Evolutionary conservation across 208 protist genomes (phyloP), one percentile per base, ranked within the genome.

Genomic region (Leishmania gerbilli): DNA sequence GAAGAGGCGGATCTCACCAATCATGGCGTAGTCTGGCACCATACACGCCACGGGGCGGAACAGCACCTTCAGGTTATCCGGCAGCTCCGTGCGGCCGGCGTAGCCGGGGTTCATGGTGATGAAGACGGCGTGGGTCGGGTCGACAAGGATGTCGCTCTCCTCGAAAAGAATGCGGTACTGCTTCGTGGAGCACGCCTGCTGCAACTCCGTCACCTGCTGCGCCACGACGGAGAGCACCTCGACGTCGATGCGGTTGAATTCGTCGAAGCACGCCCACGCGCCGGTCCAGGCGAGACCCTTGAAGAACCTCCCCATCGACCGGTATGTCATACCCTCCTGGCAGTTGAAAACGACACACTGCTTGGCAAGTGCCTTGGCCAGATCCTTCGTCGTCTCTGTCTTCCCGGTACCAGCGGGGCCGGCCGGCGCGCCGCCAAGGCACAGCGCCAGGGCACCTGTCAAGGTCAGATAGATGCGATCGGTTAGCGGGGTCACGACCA

Each of bases 61-160:
- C 24, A 99, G 93, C 80, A 98, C 95, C 83, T 99, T 99, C 55
- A 99, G 89, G 92, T 99, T 99, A 87, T 99, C 99, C n/a, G 99
- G 98, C 49, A 99, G 88, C 90, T 99, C 99, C 27, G 98, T 99
- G 80, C 99, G 92, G 40, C 98, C 98, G n/a, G 99, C 99, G 89
- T 99, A 99, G 72, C 99, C 99, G 13, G 99, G 99, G 90, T 99
- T 99, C 99, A 99, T 99, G 11, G 98, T 99, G 80, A 99, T 99
- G 89, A 99, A 99, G 58, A 99, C 89, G 58, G 98, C 98, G 89
- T 98, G 96, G 13, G 98, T 98, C 3, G 95, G 97, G 83, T 99
- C 95, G 21, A 99, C 96, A 68, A 97, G 88, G 64, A 99, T 91
- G 74, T 98, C 94, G 79, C 91, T 98, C 62, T 93, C 96, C 86